Conservation (phyloP, 208 protist species). For the Acanthamoeba sp. region DNA sequence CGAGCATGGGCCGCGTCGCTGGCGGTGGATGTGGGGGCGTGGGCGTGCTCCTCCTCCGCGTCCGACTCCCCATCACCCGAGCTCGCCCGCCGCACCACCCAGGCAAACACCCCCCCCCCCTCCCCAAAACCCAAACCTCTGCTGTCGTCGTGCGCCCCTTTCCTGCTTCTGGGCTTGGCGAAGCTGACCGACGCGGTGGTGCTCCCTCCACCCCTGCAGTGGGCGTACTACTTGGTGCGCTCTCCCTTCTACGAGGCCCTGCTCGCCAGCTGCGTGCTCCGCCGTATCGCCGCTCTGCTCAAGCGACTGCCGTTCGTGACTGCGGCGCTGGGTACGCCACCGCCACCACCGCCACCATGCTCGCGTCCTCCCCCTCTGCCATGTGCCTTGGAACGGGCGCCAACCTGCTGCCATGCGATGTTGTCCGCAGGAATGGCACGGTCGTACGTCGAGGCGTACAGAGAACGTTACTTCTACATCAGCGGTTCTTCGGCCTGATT, state of each 20-base stretch:
- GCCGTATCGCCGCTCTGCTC: background rate
- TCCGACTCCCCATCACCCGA: background rate
- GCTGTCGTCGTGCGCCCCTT: too few species aligned
- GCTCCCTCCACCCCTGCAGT: background rate
- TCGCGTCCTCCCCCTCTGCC: too few species aligned
- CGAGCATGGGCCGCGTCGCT: background rate
- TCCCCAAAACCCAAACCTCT: too few species aligned
- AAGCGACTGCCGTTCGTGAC: background rate
- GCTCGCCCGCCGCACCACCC: background rate
- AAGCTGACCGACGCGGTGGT: background rate
- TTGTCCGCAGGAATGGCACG: background rate
- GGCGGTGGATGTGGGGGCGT: background rate
- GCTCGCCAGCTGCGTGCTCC: background rate
- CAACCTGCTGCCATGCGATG: background rate
- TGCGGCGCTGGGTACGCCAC: background rate
- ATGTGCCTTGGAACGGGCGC: background rate
- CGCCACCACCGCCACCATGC: background rate
- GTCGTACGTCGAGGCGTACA: background rate
- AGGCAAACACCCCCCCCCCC: background rate
- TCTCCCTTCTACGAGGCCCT: background rate
- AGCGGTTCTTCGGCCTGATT: background rate
- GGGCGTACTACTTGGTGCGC: background rate
- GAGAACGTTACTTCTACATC: background rate
- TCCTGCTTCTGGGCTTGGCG: too few species aligned
- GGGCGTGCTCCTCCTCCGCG: background rate